Conservation (phyloP, 352 stramenopile species). For the Discostella stelligera region DNA sequence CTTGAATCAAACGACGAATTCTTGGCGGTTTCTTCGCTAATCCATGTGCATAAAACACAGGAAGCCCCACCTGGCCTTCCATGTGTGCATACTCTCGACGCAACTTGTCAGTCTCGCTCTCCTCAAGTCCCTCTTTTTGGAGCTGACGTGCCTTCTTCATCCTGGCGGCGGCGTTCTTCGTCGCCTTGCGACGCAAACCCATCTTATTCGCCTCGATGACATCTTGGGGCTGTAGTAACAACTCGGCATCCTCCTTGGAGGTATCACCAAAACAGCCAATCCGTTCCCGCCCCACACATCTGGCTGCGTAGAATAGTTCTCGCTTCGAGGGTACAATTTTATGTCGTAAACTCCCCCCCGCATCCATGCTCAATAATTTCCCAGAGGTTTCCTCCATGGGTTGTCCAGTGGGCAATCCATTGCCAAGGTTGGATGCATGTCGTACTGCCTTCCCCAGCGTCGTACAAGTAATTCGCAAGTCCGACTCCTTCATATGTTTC, state of each 20-base stretch:
- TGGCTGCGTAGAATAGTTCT: conserved; percentile 75
- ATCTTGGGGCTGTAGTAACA: conserved; percentile 44
- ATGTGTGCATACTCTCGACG: conserved; percentile 65
- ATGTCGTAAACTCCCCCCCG: conserved; percentile 69
- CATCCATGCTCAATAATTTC: conserved; percentile 50
- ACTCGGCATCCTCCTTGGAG: conserved; percentile 48
- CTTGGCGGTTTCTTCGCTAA: conserved; percentile 49
- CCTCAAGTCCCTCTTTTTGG: conserved; percentile 32
- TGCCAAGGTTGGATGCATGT: conserved; percentile 55
- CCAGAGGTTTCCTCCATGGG: conserved; percentile 62
- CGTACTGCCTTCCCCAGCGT: conserved; percentile 68
- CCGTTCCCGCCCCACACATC: conserved; percentile 66
- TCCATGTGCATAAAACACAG: conserved; percentile 69
- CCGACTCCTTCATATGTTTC: conserved; percentile 64
- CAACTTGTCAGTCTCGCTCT: conserved; percentile 36
- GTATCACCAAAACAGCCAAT: conserved; percentile 63
- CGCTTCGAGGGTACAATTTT: conserved; percentile 77
- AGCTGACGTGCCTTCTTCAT: conserved; percentile 26
- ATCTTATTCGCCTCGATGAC: conserved; percentile 59
- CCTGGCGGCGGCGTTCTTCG: conserved; percentile 29
- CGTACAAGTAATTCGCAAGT: conserved; percentile 67
- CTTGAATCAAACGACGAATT: conserved; percentile 30
- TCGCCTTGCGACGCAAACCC: conserved; percentile 30
- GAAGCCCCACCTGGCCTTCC: conserved; percentile 72
- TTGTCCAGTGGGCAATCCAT: conserved; percentile 64